Evolutionary conservation across 805 yeast species (phyloP), one percentile per base, ranked within the genome.

Genomic region (Schwanniomyces pseudopolymorphus): DNA sequence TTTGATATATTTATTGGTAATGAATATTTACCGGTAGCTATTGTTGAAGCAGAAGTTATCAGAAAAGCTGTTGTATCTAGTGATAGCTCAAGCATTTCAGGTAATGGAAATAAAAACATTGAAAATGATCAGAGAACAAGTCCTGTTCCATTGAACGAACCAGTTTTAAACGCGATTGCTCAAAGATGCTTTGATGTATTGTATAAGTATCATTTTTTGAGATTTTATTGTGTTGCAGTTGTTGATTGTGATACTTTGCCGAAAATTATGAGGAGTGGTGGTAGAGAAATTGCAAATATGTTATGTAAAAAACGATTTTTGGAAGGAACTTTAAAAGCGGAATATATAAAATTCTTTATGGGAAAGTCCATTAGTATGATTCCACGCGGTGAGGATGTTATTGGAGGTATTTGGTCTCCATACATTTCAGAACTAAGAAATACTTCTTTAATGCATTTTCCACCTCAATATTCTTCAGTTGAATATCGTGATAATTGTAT

Each of bases 261-360:
- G 3, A 80, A 96, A 59, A 85, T 95, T 26, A 73, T 83, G 58
- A 73, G 94, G 54, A 83, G 88, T 63, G 96, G 96, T 19, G 85
- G 97, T 7, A 75, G 89, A 17, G 98, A 94, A 56, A 86, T 94
- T 51, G 98, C 98, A 0, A 94, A 91, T 55, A 88, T 83, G 86
- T 77, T 83, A 57, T 89, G 87, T 66, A 88, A 84, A 58, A 80
- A 84, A 53, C 78, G 81, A 53, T 90, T 90, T 60, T 72, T 83
- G 36, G 86, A 83, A 53, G 98, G 98, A 2, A 73, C 78, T n/a
- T 68, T 94, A 19, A 75, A 80, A n/a, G 84, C 96, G 0, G 84
- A 80, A 22, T 91, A 82, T 64, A 89, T 90, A 44, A 89, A 88
- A 59, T 94, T 90, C 60, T 84, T 85, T 49, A 75, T 86, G 20